Evolutionary conservation across 208 protist species (phyloP), one percentile per base, ranked within the genome.

Genomic region (Trypanosomatidae sp.): DNA sequence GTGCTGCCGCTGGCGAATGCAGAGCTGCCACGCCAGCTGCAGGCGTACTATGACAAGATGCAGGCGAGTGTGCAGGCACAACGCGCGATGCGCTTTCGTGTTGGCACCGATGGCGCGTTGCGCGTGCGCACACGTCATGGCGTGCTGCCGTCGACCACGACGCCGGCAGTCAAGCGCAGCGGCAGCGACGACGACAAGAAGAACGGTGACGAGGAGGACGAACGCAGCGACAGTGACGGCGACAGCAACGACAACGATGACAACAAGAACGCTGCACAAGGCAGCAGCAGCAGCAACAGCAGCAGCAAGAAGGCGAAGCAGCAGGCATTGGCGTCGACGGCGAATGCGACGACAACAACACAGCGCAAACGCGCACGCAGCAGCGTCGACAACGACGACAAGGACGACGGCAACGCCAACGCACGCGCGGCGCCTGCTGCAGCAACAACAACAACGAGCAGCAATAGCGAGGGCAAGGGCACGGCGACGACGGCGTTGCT

Each of bases 51-150:
- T 28, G 71, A 66, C 20, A 55, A 43, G 27, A 55, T 88, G 49
- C 26, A 71, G 20, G 54, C 82, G 24, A 48, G 61, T 27, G 75
- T 88, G 37, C 62, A 52, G 0, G 54, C 73, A 45, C 71, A 88
- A 46, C 62, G 60, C 41, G 55, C 73, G 6, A 61, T 89, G 44
- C 79, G 84, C 24, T 93, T 93, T 54, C 67, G 58, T 21, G 58
- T 86, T 6, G 53, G 52, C 37, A 48, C 56, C 43, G 77, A 89
- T 45, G 84, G 84, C 24, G 79, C 76, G 26, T 54, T 93, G 33
- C 74, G 52, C 48, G 80, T 93, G 33, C 75, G 84, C 48, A 81
- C 58, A 1, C 69, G 80, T 1, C 62, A 73, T 47, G 74, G 76
- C 0, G 53, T 89, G 43, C 66, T 93, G 44, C 48, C 58, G 21